These are phyloP conservation scores for Nothophytophthora sp. DNA, from an alignment of 352 stramenopile species.

Conservation along the genomic window DNA sequence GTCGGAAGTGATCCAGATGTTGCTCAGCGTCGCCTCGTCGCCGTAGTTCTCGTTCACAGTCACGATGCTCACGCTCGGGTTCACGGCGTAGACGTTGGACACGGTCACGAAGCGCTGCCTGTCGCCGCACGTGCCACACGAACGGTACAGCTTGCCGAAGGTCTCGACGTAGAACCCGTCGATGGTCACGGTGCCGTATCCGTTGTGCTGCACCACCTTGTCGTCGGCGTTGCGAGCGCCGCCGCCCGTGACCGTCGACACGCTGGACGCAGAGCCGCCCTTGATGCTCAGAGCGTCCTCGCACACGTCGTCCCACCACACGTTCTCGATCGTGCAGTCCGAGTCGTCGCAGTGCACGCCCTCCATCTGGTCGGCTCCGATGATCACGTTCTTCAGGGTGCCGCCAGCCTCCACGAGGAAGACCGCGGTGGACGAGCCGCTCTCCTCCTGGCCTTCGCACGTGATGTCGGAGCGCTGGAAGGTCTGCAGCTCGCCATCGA, in stretches of 20 bases:
- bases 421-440: slow-evolving; percentile 4
- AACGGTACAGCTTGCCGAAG: slow-evolving; percentile 39
- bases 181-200: slow-evolving; percentile 24
- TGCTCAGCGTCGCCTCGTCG: background rate
- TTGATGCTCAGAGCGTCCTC: slow-evolving; percentile 35
- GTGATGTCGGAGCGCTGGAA: slow-evolving; percentile 36
- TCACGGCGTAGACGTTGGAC: slow-evolving; percentile 1
- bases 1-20: background rate
- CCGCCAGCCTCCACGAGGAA: slow-evolving; percentile 32
- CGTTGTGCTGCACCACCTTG: slow-evolving; percentile 44
- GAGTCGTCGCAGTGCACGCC: slow-evolving; percentile 28
- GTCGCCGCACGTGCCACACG: slow-evolving; percentile 29
- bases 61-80: background rate
- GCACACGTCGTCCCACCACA: slow-evolving; percentile 42
- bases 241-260: slow-evolving; percentile 22
- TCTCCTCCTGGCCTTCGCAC: slow-evolving; percentile 22
- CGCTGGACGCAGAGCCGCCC: slow-evolving; percentile 17
- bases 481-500: slow-evolving; percentile 46
- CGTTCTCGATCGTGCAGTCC: slow-evolving; percentile 36
- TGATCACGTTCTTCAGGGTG: slow-evolving; percentile 41
- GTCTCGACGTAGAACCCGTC: slow-evolving; percentile 31
- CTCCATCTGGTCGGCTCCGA: slow-evolving; percentile 33
- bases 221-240: slow-evolving; percentile 30
- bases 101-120: slow-evolving; percentile 20
- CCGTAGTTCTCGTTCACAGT: slow-evolving; percentile 13